These are phyloP conservation scores for Skeletonema menzelii DNA, from an alignment of 108 stramenopile species.

Conservation along the genomic window DNA sequence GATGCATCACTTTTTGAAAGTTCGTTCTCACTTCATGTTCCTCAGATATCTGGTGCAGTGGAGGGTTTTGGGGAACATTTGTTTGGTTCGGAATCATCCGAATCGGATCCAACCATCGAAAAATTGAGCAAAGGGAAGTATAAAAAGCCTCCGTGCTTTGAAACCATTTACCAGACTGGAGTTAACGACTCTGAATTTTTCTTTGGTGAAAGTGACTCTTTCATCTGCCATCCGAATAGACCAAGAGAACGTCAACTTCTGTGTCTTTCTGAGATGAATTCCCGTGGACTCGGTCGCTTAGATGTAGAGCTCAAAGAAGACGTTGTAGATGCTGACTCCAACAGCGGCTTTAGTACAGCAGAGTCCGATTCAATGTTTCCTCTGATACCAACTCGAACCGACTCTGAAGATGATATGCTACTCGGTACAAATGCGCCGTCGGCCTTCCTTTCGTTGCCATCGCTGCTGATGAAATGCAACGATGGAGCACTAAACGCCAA, in stretches of 20 bases:
- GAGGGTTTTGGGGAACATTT: constrained; percentile 65
- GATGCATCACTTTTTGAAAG: constrained; percentile 72
- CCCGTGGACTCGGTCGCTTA: constrained; percentile 33
- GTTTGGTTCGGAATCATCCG: constrained; percentile 14
- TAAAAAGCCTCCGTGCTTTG: constrained; percentile 53
- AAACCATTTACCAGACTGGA: constrained; percentile 43
- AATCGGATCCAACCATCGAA: constrained; percentile 33
- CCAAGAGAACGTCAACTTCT: constrained; percentile 39
- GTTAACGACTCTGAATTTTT: constrained; percentile 63
- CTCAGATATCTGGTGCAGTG: constrained; percentile 61
- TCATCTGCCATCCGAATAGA: constrained; percentile 44
- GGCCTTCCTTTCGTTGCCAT: constrained; percentile 12
- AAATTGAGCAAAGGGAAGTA: constrained; percentile 49
- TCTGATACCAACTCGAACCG: background rate
- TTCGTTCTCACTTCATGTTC: constrained; percentile 33
- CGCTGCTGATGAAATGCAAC: constrained; percentile 21
- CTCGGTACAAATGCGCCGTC: constrained; percentile 8
- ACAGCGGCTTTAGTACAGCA: constrained; percentile 9
- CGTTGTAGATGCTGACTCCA: constrained; percentile 12
- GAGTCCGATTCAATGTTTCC: constrained; percentile 1
- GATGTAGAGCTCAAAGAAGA: constrained; percentile 12
- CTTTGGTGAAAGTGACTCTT: constrained; percentile 60
- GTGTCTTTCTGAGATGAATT: constrained; percentile 20
- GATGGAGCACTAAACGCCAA: background rate
- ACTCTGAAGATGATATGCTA: constrained; percentile 39